Evolutionary conservation across 495 filamentous ascomycete genomes (phyloP), one percentile per base, ranked within the genome.

Genomic region (Aspergillus bridgeri): DNA sequence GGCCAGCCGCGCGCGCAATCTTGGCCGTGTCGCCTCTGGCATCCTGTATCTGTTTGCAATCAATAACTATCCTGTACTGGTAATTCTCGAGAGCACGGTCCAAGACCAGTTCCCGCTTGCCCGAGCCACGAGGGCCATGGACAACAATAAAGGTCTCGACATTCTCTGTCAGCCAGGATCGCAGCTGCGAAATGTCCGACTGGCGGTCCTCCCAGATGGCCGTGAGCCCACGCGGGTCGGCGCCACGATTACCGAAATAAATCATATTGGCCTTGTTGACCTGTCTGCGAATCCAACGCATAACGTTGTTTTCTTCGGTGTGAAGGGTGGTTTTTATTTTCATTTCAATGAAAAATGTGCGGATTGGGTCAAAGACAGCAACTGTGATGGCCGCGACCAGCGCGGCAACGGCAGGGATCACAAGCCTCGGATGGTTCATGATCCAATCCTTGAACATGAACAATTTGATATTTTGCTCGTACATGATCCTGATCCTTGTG

Each of bases 11-110:
- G 48, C 88, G 86, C 54, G 80, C 77, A 53, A 98, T 97, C 6
- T 90, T 96, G 3, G 85, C 84, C n/a, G 86, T 85, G 69, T 98
- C 94, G 0, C 94, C 94, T 24, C 89, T 85, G 2, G 94, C 92
- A 65, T 98, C 93, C 54, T 92, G 86, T 18, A 98, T 90, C 4
- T 90, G 87, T 68, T 96, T 96, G 76, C 93, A 98, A 70, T 98
- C 94, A 49, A 98, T 86, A n/a, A 95, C 74, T 0, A 98, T 73
- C 46, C 90, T 90, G 65, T 94, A 84, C 47, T 82, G 86, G 45
- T 89, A 83, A 19, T 84, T 83, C 62, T 89, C 83, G 18, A 98
- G 79, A 0, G 90, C 86, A 61, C 92, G 90, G 58, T 96, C 89
- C 25, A 97, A 57, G 5, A 98, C 86, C 1, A 98, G 75, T 61